These are phyloP conservation scores for Tephrocybe sp. DNA, from an alignment of 768 basidiomycete species.

Conservation along the genomic window DNA sequence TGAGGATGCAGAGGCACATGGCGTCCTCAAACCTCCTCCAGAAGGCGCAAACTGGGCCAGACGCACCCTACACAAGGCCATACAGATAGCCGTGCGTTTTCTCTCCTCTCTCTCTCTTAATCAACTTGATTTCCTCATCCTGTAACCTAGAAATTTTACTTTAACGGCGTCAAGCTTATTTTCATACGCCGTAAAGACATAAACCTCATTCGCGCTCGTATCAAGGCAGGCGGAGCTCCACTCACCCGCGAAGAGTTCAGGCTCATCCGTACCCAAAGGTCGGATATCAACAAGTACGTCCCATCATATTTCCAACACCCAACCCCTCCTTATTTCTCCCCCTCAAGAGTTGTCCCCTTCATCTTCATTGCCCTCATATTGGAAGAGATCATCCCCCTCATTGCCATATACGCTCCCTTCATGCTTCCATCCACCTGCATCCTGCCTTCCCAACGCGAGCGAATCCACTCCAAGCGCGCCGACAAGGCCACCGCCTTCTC, in stretches of 20 bases:
- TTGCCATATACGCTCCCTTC: slow-evolving; percentile 81
- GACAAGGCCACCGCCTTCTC: slow-evolving; percentile 44
- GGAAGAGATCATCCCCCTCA: slow-evolving; percentile 80
- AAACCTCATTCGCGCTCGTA: slow-evolving; percentile 50
- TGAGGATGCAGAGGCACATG: slow-evolving; percentile 61
- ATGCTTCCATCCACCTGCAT: slow-evolving; percentile 87
- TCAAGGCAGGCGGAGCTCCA: slow-evolving; percentile 56
- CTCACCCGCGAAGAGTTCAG: slow-evolving; percentile 68
- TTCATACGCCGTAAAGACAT: slow-evolving; percentile 57
- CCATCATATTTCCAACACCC: neutral
- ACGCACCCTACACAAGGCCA: slow-evolving; percentile 45
- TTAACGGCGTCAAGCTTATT: slow-evolving; percentile 70
- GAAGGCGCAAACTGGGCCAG: slow-evolving; percentile 54
- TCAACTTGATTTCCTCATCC: neutral
- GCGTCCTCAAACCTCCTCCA: slow-evolving; percentile 67
- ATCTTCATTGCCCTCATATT: slow-evolving; percentile 67
- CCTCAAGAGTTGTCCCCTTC: slow-evolving; percentile 71
- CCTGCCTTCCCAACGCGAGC: slow-evolving; percentile 72
- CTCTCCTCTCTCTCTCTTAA: neutral
- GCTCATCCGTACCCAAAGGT: slow-evolving; percentile 62
- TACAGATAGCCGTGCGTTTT: slow-evolving; percentile 41
- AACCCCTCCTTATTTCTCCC: slow-evolving; percentile 9
- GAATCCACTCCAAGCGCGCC: slow-evolving; percentile 54
- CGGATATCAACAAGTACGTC: slow-evolving; percentile 68
- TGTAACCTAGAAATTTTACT: slow-evolving; percentile 90